A percentile compares a stretch with the other conserved stretches of the same genome.
Evolutionary conservation across 73 alveolate genomes (phyloP).

Genomic region (Loxodes magnus): DNA sequence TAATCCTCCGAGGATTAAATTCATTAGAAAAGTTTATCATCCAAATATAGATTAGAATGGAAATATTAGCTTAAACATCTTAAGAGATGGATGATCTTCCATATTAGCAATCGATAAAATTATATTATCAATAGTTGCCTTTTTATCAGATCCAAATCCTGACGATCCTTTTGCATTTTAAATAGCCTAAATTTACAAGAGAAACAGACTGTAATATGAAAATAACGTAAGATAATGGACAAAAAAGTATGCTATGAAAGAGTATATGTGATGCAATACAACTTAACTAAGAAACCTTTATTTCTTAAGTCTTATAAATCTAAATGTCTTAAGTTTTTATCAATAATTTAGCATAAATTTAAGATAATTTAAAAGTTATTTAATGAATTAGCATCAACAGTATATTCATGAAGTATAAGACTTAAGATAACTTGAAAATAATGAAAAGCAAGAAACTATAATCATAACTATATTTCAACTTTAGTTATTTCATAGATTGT

Average conservation of each 20-base stretch:
- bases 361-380: too few species aligned
- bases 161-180: constrained; percentile 45
- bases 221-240: constrained; percentile 42
- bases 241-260: constrained; percentile 38
- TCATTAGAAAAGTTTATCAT: constrained; percentile 25
- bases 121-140: constrained; percentile 22
- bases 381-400: too few species aligned
- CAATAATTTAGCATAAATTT: too few species aligned
- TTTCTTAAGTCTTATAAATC: too few species aligned
- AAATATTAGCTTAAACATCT: constrained; percentile 48
- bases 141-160: constrained; percentile 35
- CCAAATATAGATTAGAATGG: constrained; percentile 37
- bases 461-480: too few species aligned
- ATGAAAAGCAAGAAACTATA: too few species aligned
- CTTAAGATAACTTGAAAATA: too few species aligned
- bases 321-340: too few species aligned
- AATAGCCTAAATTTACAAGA: constrained; percentile 45
- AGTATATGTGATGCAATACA: too few species aligned
- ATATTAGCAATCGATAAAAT: constrained; percentile 45
- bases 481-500: too few species aligned
- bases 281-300: too few species aligned
- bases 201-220: constrained; percentile 29
- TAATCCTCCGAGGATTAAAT: constrained; percentile 32
- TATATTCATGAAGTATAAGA: too few species aligned
- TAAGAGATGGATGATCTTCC: constrained; percentile 66